These are phyloP conservation scores for Litchi chinensis DNA, from an alignment of 345 rosid genomes.

Conservation along the genomic window DNA sequence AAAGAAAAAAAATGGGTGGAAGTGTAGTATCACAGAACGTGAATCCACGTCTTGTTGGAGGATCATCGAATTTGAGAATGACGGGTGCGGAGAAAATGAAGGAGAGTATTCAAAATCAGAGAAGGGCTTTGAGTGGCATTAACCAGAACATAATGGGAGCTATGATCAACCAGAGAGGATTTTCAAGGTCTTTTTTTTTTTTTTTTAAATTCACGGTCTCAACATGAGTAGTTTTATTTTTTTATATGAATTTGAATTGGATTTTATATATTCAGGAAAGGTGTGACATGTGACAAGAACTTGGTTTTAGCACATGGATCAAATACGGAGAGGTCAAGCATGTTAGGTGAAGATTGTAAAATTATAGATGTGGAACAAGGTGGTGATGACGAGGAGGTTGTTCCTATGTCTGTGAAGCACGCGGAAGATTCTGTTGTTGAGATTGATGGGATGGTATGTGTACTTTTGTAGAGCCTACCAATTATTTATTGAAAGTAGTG, in stretches of 20 bases:
- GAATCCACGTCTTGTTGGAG: neutral
- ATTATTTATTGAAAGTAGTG: neutral
- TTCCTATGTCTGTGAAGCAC: constrained; percentile 70
- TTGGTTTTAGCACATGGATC: neutral
- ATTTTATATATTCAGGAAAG: neutral
- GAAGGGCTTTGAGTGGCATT: neutral
- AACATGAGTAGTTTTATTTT: neutral
- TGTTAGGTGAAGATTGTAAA: constrained; percentile 47
- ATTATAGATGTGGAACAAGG: constrained; percentile 55
- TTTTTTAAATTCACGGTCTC: neutral
- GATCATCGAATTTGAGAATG: neutral
- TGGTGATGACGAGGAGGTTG: constrained; percentile 29
- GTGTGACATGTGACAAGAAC: neutral
- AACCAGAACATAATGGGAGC: neutral
- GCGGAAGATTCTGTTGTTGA: constrained; percentile 41
- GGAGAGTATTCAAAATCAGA: neutral
- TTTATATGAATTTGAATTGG: neutral
- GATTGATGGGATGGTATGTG: constrained; percentile 54
- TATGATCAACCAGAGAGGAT: neutral
- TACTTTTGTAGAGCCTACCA: neutral
- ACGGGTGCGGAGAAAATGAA: neutral
- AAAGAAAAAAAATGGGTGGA: neutral
- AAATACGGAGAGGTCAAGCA: neutral
- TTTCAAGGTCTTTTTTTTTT: neutral
- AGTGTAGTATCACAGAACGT: neutral